Evolutionary conservation across 148 eudicot species (phyloP).

Genomic region (Persicaria tinctoria): DNA sequence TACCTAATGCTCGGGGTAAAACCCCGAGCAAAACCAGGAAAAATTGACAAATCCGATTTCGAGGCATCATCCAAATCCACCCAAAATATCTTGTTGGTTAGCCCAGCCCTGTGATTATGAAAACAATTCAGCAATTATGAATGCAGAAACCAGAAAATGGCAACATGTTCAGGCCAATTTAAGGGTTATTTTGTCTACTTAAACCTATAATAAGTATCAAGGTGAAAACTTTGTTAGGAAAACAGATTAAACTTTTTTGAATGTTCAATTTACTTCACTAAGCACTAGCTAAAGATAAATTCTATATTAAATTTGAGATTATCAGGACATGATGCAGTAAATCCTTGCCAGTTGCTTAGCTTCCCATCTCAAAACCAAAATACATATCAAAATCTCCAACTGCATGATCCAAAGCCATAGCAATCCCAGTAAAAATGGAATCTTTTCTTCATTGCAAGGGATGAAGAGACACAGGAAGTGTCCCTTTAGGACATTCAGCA

Average conservation of each 20-base stretch:
- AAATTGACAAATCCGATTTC: conserved; percentile 20
- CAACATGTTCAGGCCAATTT: background rate
- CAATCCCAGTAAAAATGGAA: too few relatives aligned
- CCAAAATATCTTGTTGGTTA: background rate
- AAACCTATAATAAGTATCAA: background rate
- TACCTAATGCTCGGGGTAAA: conserved; percentile 29
- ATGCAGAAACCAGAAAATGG: background rate
- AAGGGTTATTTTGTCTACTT: too few relatives aligned
- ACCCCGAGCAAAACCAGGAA: conserved; percentile 26
- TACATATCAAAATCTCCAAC: background rate
- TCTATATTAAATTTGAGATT: background rate
- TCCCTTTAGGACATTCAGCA: background rate
- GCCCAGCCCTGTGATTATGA: conserved; percentile 7
- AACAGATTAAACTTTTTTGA: background rate
- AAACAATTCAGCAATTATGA: background rate
- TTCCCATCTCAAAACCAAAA: background rate
- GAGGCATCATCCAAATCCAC: conserved; percentile 28
- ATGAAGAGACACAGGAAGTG: background rate
- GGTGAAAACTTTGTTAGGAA: background rate
- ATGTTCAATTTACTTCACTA: background rate
- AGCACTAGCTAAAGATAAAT: background rate
- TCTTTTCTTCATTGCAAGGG: background rate
- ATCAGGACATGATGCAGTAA: background rate
- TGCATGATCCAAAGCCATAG: background rate
- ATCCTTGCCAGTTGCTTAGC: background rate